Base-by-base conservation (phyloP, 805 yeast species). In the Ogataea corticis region DNA sequence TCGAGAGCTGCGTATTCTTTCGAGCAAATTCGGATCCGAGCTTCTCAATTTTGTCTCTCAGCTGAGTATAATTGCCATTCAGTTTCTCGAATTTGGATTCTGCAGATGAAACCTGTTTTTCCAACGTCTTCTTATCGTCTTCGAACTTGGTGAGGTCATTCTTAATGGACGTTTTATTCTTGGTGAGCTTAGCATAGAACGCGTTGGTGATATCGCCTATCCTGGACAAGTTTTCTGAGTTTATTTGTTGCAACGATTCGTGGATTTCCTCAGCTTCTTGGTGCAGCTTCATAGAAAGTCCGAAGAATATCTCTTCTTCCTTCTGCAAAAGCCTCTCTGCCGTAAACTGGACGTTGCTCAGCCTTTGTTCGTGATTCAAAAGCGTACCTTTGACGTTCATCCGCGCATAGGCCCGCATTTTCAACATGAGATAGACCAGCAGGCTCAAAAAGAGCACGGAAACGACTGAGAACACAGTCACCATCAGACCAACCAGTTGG, bases 231-330 rank as follows among this genome's bases (percentile, higher is more conserved):
- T 41, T 44, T 1, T 41, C 41, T n/a, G 45, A 32, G 7, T 49
- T 37, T 11, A 29, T 14, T 2, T 28, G 16, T 6, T 47, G 42
- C 15, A 56, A 33, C 15, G 41, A 39, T 3, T 21, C 29, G 18
- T 43, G 32, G 14, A 54, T 31, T 2, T 31, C 33, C 7, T 36
- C 44, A 5, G 47, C 48, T 25, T 53, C 54, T 40, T 38, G 47
- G 2, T 33, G 42, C 14, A 46, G 41, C 32, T 30, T 49, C 34
- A 31, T 29, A 3, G 44, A 42, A 18, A 40, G 34, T 18, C 44
- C 43, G 21, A 21, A 36, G 19, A 52, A 49, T 7, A 51, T 35
- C 12, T 55, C 59, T 13, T 52, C 55, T 18, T 56, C 59, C n/a
- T 48, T 44, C 14, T 49, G 48, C 14, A 53, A 36, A 14, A 55